Evolutionary conservation across 2,329 filamentous ascomycete genomes (phyloP), one percentile per base, ranked within the genome.

Genomic region (Cadophora sp.): DNA sequence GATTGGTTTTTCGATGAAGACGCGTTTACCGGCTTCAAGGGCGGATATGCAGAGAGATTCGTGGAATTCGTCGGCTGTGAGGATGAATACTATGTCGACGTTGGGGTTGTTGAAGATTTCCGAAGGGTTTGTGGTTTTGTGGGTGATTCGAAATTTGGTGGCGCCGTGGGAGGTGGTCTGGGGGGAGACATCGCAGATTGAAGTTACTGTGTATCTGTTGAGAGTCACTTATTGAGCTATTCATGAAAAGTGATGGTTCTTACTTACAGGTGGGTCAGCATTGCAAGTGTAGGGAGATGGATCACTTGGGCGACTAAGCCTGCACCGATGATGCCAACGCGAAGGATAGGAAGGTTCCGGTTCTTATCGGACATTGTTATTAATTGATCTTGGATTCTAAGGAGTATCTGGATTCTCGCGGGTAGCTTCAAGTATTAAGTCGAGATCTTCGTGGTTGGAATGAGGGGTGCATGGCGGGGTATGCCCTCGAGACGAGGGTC

Each of bases 1-100:
- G 1, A 87, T 73, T 0, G 88, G 88, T 67, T 89, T 89, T 74
- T 91, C 87, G 4, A 90, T 78, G 68, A 91, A 81, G 12, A 85
- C 83, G 69, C 85, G 79, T 74, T 91, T 91, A 64, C 83, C 81
- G 19, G 83, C 77, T 64, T 83, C 69, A 0, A 91, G 79, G 0
- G 87, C 86, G 0, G 82, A 73, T 29, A 89, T 79, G 2, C 81
- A 82, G 66, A 87, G 83, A 4, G 77, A 68, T n/a, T 81, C 81
- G 74, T 90, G 88, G 68, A 82, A 87, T 26, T 85, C 86, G 69
- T 89, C 83, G 3, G 82, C 78, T 37, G 80, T 86, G 37, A 80
- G 79, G 64, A 89, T 80, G 69, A 89, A 79, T 31, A 90, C 66
- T 0, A 73, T 40, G 43, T 74, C 72, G 37, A 73, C 69, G 51